Conservation (phyloP, 192 early-diverging fungal genomes). For the Mortierella hygrophila region DNA sequence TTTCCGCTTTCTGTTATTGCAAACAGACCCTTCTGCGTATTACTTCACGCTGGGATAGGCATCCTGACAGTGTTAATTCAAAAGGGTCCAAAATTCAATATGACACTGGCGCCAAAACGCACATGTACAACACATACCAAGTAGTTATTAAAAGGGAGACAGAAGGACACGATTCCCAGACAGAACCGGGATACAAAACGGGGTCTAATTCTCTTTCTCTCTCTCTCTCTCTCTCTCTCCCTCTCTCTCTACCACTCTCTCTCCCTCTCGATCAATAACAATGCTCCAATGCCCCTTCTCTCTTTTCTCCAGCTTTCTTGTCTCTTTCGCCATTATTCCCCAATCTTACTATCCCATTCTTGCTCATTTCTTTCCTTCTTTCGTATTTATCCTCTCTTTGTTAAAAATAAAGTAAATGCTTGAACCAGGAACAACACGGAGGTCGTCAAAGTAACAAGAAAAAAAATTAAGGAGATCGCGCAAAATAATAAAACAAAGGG, state of each 20-base stretch:
- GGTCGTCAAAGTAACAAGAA: background rate
- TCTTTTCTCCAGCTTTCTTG: background rate
- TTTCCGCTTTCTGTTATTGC: background rate
- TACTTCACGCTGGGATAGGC: background rate
- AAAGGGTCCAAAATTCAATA: constrained; percentile 2
- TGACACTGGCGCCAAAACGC: background rate
- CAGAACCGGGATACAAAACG: constrained; percentile 1
- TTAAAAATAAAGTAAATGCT: background rate
- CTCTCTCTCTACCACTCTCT: background rate
- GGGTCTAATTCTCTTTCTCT: constrained; percentile 1
- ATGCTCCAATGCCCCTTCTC: background rate
- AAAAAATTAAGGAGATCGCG: background rate
- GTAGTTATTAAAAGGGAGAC: background rate
- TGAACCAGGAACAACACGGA: constrained; percentile 12
- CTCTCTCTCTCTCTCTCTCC: background rate
- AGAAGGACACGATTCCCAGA: background rate
- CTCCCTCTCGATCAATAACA: background rate
- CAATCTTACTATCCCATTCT: background rate
- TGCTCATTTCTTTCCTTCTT: background rate
- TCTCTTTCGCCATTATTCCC: background rate
- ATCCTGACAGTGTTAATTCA: background rate
- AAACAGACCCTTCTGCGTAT: background rate
- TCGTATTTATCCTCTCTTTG: background rate
- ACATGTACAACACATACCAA: background rate
- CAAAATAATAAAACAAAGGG: background rate